Evolutionary conservation across 805 yeast species (phyloP), one percentile per base, ranked within the genome.

Genomic region (Kodamaea sagamina): DNA sequence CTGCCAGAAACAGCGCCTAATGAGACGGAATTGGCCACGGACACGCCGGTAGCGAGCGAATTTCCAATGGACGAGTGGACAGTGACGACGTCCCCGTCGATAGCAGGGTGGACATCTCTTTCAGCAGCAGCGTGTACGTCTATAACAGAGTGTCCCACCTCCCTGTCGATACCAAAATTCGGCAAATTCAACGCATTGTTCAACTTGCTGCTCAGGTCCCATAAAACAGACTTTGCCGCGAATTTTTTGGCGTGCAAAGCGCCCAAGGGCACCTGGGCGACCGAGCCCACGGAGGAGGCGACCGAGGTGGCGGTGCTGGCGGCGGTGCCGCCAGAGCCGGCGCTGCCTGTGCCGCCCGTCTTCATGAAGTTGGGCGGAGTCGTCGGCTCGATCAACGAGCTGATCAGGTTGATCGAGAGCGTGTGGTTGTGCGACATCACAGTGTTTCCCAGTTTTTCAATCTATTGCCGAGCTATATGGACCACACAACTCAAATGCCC

Each of bases 361-460:
- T 36, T 22, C 25, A 6, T 10, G 38, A 31, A 15, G 43, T 24
- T 36, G 32, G 80, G 79, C 2, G 81, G 81, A 3, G 81, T 76
- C 31, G 76, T 62, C 6, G 81, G 81, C 50, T 76, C 81, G 19
- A 73, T 65, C 28, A 76, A 46, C 16, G 79, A 74, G 17, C 60
- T 58, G 34, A 70, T 55, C 10, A 75, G 71, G 50, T 73, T 71
- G 50, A 75, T 62, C 34, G 71, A 67, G 40, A 67, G 57, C 47
- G 65, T 74, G 46, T 72, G 74, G 46, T 66, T 47, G 37, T 50
- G 53, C 11, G 51, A 45, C 50, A 47, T 47, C 32, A 13, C 11
- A 21, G 16, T 17, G 9, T 24, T 17, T 7, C 15, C n/a, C 19
- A 15, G 7, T 13, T 15, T 13, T 29, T 13, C 9, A 13, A 29